Evolutionary conservation across 495 filamentous ascomycete genomes (phyloP).

Genomic region (Jackrogersella minutella): DNA sequence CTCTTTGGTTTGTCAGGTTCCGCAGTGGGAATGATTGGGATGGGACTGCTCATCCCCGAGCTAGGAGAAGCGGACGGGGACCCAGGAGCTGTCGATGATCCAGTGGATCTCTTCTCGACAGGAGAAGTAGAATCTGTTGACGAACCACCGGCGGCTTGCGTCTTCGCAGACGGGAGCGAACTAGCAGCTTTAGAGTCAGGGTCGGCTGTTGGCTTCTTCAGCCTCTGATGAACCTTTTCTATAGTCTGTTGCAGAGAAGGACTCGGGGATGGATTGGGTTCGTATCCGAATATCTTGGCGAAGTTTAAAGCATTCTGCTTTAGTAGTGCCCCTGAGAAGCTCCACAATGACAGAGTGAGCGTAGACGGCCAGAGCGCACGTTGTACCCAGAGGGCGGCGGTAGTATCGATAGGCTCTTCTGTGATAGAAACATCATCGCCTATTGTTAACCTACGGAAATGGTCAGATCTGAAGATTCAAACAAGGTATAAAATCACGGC

Average conservation of each 20-base stretch:
- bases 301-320: constrained; percentile 42
- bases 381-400: constrained; percentile 38
- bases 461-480: constrained; percentile 16
- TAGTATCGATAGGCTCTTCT: constrained; percentile 43
- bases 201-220: constrained; percentile 43
- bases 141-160: constrained; percentile 27
- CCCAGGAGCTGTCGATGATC: constrained; percentile 29
- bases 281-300: constrained; percentile 47
- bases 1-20: constrained; percentile 29
- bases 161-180: constrained; percentile 25
- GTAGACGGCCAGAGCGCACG: constrained; percentile 49
- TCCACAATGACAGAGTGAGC: constrained; percentile 46
- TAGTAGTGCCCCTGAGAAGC: constrained; percentile 43
- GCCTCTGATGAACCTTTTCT: constrained; percentile 42
- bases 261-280: constrained; percentile 7
- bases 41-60: constrained; percentile 41
- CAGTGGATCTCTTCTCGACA: constrained; percentile 29
- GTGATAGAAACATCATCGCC: constrained; percentile 46
- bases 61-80: constrained; percentile 38
- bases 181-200: constrained; percentile 14
- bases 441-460: constrained; percentile 42
- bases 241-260: constrained; percentile 36
- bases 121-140: constrained; percentile 25
- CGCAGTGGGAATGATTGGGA: constrained; percentile 19
- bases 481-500: not conserved